Evolutionary conservation across 768 basidiomycete species (phyloP), one percentile per base, ranked within the genome.

Genomic region (Cytidiella melzeri): DNA sequence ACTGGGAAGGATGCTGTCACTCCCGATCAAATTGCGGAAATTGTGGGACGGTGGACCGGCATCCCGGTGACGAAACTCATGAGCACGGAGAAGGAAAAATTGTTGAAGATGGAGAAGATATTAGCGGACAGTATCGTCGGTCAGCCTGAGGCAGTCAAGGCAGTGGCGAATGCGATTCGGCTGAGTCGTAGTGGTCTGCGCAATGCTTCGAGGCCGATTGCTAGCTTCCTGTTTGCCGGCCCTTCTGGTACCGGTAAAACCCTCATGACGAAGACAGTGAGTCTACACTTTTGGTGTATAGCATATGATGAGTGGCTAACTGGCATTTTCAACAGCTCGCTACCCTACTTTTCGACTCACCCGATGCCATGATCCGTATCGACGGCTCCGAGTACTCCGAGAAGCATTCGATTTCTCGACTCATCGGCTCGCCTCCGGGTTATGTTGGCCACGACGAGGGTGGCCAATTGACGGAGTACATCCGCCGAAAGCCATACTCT

Each of bases 371-470:
- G 84, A 89, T 94, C 57, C 83, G 92, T 45, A 81, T 96, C 58
- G 94, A 97, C 59, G 90, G 84, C 57, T 88, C 88, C 18, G 92
- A 97, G 62, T 95, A 97, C 67, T 92, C 91, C 15, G 91, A 91
- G 53, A 80, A 79, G 61, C 87, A 88, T 56, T 76, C 83, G 5
- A 77, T 88, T 48, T 74, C 83, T n/a, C 73, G 85, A 30, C 71
- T 87, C 42, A 81, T 87, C 45, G 78, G 78, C 38, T 71, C 78
- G n/a, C 88, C 88, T 48, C 87, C 88, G 45, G 88, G 94, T 34
- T 97, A 95, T 62, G 84, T 97, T 37, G 95, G 94, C 1, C 82
- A 95, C 63, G 92, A 95, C 59, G 75, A 81, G 27, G 89, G 90
- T 9, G 90, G 93, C 7, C 92, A 94, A 63, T 75, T 96, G 41